Evolutionary conservation across 2,329 filamentous ascomycete genomes (phyloP), one percentile per base, ranked within the genome.

Genomic region (Cercospora sp.): DNA sequence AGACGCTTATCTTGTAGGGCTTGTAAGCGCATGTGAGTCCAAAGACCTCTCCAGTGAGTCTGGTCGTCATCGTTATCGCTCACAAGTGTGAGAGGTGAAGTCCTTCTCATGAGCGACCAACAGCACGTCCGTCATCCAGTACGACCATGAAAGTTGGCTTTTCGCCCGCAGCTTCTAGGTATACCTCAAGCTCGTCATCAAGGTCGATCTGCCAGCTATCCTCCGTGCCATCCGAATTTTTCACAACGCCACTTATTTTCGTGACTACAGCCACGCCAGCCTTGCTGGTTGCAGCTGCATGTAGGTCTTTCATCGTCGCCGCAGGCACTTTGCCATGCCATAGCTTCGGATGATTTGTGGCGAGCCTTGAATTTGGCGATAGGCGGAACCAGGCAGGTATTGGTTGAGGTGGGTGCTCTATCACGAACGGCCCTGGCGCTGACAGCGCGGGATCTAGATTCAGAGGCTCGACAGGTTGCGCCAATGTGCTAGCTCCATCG

Each of bases 151-250:
- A 87, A 5, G 81, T 84, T 13, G 83, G 83, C 75, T 87, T 87
- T 75, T 86, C 81, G 28, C 90, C 82, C 75, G 91, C 89, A 58
- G 85, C 83, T 72, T 70, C 71, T 8, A 95, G 78, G 79, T 94
- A 94, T 0, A 89, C 89, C 67, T 85, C 85, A 69, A 95, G 77
- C 79, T 94, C 91, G 69, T 88, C 86, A 73, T 94, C 90, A 48
- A 89, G 85, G 64, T 89, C 89, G 72, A 94, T 89, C 65, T 84
- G 80, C 74, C 91, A 85, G 16, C 82, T 82, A 55, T 91, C 82
- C 75, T 92, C 90, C 60, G 83, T 83, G 5, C 86, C 88, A 70
- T 83, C 83, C 13, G 63, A 69, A 26, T 70, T 70, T 60, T 73
- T 72, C 2, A 73, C 68, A 18, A 72, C 33, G 13, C 72, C 72